Base-by-base conservation (phyloP, 441 rosid species). In the Omphalea diandra region DNA sequence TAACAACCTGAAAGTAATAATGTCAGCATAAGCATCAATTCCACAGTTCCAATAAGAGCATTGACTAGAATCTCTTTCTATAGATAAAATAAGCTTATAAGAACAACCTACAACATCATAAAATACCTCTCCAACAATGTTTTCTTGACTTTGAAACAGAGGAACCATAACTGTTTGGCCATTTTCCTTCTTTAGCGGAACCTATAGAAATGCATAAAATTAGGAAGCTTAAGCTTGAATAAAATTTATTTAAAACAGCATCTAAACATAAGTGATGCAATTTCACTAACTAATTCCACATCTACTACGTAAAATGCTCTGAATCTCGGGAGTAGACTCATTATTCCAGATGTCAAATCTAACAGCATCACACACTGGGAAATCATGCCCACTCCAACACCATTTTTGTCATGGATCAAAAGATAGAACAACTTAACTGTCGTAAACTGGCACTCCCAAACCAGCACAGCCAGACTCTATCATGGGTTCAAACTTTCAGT, bases 81-180 rank as follows among this genome's bases (percentile, higher is more conserved):
- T n/a, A 41, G 32, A 58, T 32, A 47, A 27, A 38, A 36, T 26
- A 67, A n/a, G 35, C n/a, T 38, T 4, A 65, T 24, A 27, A 57
- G n/a, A 33, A 49, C 18, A 64, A 41, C n/a, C 32, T 31, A 35
- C 6, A 38, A 41, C 7, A 54, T n/a, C 49, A 59, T 8, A 20
- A 27, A 68, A 33, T 81, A 94, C 98, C 97, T 88, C 86, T 38
- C 97, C 97, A 65, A 83, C 74, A 67, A 91, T 90, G 75, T 87
- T 88, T 82, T 94, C 98, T 86, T 88, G 97, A 81, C 95, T 94
- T 77, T 88, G 93, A 44, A 90, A 91, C 74, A 91, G 94, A 59
- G 97, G 97, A 54, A 85, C 85, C 87, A 80, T 83, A 67, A 85
- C 80, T n/a, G n/a, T n/a, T n/a, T n/a, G n/a, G n/a, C 98, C 98